Evolutionary conservation across 2,329 filamentous ascomycete species (phyloP).

Genomic region (Phoma herbarum): DNA sequence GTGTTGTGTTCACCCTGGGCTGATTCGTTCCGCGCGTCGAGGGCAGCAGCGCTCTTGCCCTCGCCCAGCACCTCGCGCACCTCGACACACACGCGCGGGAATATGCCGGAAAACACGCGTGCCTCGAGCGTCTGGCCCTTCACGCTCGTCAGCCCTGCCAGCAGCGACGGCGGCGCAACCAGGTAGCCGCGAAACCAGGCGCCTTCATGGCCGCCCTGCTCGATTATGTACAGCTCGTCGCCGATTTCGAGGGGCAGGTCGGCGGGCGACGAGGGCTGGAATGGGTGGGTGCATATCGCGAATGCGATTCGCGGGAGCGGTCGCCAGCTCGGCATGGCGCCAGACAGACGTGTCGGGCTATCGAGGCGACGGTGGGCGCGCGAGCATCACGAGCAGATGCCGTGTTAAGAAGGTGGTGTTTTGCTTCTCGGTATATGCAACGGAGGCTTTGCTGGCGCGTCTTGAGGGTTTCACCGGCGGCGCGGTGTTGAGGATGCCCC

Average conservation of each 20-base stretch:
- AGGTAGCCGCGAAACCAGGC: slow-evolving; percentile 96
- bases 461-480: slow-evolving; percentile 3
- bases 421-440: background rate
- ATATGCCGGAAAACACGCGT: slow-evolving; percentile 97
- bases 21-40: slow-evolving; percentile 29
- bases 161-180: slow-evolving; percentile 89
- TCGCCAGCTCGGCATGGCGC: slow-evolving; percentile 74
- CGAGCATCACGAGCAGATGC: slow-evolving; percentile 44
- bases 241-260: slow-evolving; percentile 97
- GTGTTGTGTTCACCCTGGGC: slow-evolving; percentile 35
- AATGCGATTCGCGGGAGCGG: slow-evolving; percentile 97
- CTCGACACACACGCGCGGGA: slow-evolving; percentile 93
- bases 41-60: slow-evolving; percentile 35
- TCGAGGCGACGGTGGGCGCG: slow-evolving; percentile 37
- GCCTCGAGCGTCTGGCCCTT: slow-evolving; percentile 95
- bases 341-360: slow-evolving; percentile 41
- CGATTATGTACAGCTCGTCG: slow-evolving; percentile 98
- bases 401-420: background rate
- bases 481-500: slow-evolving; percentile 13
- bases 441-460: background rate
- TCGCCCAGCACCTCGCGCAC: slow-evolving; percentile 88
- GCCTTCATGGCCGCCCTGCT: slow-evolving; percentile 84
- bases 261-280: slow-evolving; percentile 83
- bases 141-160: slow-evolving; percentile 88
- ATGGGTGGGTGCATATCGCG: slow-evolving; percentile 94